phyloP scores from a whole-genome alignment of 495 filamentous ascomycete genomes.

The Schizothecium vesticola region DNA sequence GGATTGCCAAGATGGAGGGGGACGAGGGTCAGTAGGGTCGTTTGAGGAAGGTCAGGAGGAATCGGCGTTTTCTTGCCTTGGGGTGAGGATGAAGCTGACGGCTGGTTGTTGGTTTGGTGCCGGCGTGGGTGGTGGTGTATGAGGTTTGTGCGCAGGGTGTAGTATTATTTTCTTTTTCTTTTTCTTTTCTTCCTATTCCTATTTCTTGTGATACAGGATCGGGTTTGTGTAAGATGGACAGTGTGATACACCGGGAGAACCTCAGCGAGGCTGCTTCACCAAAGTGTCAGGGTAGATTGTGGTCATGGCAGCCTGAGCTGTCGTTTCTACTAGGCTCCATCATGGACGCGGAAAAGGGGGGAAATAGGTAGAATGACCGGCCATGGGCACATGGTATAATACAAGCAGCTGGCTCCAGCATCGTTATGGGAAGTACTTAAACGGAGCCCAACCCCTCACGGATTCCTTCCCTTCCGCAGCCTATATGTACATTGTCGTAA shows the following conservation, averaged over 20 bases:
- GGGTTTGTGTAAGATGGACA: neutral
- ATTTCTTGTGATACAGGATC: neutral
- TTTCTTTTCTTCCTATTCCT: neutral
- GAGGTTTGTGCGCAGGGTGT: neutral
- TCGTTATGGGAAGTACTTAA: neutral
- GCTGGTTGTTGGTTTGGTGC: neutral
- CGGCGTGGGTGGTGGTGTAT: neutral
- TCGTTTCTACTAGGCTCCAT: neutral
- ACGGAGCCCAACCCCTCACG: neutral
- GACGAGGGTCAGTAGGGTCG: constrained; percentile 30
- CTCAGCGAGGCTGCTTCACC: neutral
- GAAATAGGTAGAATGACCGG: neutral
- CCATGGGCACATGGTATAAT: neutral
- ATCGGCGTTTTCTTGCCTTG: neutral
- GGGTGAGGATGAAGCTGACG: neutral
- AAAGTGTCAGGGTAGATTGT: neutral
- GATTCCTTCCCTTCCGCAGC: neutral
- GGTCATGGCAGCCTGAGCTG: neutral
- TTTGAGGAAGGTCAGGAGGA: neutral
- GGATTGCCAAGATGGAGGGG: constrained; percentile 44
- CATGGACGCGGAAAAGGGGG: neutral
- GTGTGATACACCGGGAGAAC: neutral
- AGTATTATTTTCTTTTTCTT: neutral
- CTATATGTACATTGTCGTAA: neutral
- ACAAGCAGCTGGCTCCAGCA: neutral